Evolutionary conservation across 495 filamentous ascomycete species (phyloP).

Genomic region (Xylaria intraflava): DNA sequence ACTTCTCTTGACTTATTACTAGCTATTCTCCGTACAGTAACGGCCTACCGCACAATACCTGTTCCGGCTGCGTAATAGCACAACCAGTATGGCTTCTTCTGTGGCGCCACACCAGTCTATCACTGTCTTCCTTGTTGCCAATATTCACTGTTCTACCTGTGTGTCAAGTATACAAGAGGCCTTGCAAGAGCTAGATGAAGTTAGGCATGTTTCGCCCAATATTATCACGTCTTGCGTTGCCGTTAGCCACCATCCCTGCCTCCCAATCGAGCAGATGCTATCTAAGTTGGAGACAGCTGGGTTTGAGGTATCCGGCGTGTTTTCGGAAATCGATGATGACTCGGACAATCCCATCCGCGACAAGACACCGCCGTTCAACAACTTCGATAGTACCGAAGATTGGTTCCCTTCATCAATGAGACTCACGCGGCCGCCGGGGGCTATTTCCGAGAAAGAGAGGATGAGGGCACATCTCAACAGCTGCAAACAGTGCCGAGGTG

Average conservation of each 20-base stretch:
- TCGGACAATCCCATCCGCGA: conserved; percentile 5
- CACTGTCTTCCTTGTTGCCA: conserved; percentile 46
- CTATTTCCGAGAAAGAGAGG: conserved; percentile 2
- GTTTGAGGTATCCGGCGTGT: conserved; percentile 40
- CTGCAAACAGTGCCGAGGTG: conserved; percentile 21
- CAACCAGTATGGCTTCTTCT: conserved; percentile 18
- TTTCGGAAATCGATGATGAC: conserved; percentile 30
- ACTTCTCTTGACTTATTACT: too few species aligned
- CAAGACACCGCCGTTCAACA: conserved; percentile 4
- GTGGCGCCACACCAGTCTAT: conserved; percentile 17
- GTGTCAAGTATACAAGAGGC: conserved; percentile 48
- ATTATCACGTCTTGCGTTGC: conserved; percentile 47
- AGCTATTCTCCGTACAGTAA: too few species aligned
- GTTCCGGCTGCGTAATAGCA: too few species aligned
- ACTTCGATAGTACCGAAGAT: conserved; percentile 8
- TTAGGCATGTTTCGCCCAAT: conserved; percentile 50
- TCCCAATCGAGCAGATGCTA: conserved; percentile 28
- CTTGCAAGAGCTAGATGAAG: conserved; percentile 32
- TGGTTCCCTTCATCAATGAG: conserved; percentile 12
- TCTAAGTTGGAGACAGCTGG: conserved; percentile 38
- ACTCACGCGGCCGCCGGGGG: conserved; percentile 7
- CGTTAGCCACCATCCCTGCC: conserved; percentile 2
- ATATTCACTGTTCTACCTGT: conserved; percentile 59
- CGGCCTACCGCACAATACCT: too few species aligned
- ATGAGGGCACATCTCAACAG: conserved; percentile 21